These are phyloP conservation scores for Massarina eburnea DNA, from an alignment of 2,329 filamentous ascomycete genomes.

Conservation along the genomic window DNA sequence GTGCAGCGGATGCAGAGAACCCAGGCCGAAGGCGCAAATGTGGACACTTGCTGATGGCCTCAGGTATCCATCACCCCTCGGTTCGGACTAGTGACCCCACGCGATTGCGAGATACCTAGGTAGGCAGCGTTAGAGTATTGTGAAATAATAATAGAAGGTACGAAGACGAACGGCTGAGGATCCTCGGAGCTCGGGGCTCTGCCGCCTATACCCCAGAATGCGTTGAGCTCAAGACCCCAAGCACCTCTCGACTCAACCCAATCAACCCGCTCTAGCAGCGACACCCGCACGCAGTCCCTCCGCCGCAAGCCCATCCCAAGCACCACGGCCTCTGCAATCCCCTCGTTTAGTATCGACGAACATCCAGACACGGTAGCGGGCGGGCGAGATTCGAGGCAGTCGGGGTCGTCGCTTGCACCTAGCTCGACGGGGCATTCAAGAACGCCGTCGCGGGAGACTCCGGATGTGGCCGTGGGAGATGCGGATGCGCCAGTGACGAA, in stretches of 20 bases:
- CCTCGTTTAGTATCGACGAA: constrained; percentile 36
- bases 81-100: constrained; percentile 4
- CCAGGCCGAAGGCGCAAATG: not conserved
- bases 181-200: constrained; percentile 14
- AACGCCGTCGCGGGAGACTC: constrained; percentile 37
- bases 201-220: constrained; percentile 28
- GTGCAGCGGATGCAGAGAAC: not conserved
- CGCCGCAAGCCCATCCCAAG: constrained; percentile 27
- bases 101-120: constrained; percentile 6
- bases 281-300: constrained; percentile 22
- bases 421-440: constrained; percentile 40
- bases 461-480: constrained; percentile 23
- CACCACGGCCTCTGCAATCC: constrained; percentile 24
- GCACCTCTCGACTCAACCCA: constrained; percentile 15
- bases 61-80: constrained; percentile 2
- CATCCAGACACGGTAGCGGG: constrained; percentile 31
- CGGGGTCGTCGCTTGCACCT: constrained; percentile 32
- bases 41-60: not conserved
- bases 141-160: constrained; percentile 1
- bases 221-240: constrained; percentile 10
- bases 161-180: constrained; percentile 3
- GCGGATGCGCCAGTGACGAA: constrained; percentile 28
- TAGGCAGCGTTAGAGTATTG: constrained; percentile 14
- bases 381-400: constrained; percentile 38
- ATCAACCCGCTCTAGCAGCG: constrained; percentile 20